Base-by-base conservation (phyloP, 495 filamentous ascomycete species). In the Barbatosphaeria neglecta region DNA sequence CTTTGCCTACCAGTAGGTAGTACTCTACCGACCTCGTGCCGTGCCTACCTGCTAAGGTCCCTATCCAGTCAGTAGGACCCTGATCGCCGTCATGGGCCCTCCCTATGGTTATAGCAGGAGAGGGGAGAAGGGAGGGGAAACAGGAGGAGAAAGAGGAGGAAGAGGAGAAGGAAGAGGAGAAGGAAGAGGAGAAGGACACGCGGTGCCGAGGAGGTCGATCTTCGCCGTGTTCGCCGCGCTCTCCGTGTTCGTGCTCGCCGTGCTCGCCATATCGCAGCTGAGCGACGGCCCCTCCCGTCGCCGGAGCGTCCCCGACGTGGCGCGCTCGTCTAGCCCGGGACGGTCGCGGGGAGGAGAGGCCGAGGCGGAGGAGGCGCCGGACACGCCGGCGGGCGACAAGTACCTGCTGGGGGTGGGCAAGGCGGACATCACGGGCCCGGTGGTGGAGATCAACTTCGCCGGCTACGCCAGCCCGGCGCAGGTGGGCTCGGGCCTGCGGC, bases 391-490 rank as follows among this genome's bases (percentile, higher is more conserved):
- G 27, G 70, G 75, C 38, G 66, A 80, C 44, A 65, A 69, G 46
- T 94, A 93, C 53, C 61, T 93, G 2, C 64, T 97, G 10, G 92
- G 92, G 4, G 86, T 89, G 7, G 92, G 92, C 18, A 96, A 93
- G 57, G 90, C 84, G 11, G 92, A 98, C 64, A 86, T 98, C 50
- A 98, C 92, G 25, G 92, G 92, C 60, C 89, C 80, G 8, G 73
- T 72, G 22, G 66, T 74, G 17, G 65, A 73, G 58, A 53, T 76
- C 52, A 68, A 70, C 58, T 70, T 73, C 50, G 64, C 68, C 58
- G 87, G 88, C 38, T 94, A 93, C 66, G 88, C 90, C 22, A 76
- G 82, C 60, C 59, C 78, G 16, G 73, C 70, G n/a, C 89, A 94
- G 59, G 61, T 82, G 43, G 90, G 90, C 20, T 79, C 80, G 37